Evolutionary conservation across 371 early-diverging fungal species (phyloP), one percentile per base, ranked within the genome.

Genomic region (Mortierella sp.): DNA sequence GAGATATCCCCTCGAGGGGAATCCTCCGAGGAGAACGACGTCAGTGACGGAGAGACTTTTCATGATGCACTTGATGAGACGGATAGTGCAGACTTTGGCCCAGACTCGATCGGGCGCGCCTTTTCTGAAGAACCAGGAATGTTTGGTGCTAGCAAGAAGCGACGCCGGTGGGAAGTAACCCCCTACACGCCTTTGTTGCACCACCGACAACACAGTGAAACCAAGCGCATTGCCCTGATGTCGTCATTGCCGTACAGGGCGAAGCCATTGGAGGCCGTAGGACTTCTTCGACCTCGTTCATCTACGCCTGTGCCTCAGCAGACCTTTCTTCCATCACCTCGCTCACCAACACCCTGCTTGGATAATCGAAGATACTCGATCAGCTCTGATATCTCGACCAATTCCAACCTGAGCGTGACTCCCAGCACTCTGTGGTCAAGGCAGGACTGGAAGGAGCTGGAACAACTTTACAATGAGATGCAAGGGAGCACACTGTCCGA

Each of bases 101-200:
- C 26, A 19, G 47, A 58, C 11, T 18, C 23, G 4, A 26, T 9
- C n/a, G 59, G 60, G 25, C 60, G 44, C 15, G 9, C 23, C 60
- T 55, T 29, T 6, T 25, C 69, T 57, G 7, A 57, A 4, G 14
- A n/a, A 21, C 44, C 65, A 43, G 68, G 65, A 1, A 28, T 44
- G 37, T 9, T 37, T 5, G 30, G 15, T 0, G 29, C 16, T 4
- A n/a, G 57, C 15, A 64, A 62, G 57, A 58, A 68, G 52, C 37
- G 45, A 44, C 64, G 61, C 19, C 77, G 62, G 46, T 76, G 77
- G 77, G 72, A 76, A 47, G 26, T 76, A 0, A 53, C 64, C 7
- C 30, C 61, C 25, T 28, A 61, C 1, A 3, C 45, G 6, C 30
- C 57, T n/a, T 62, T 76, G 15, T 28, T 76, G 47, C 67, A 71